phyloP scores from a whole-genome alignment of 2,329 filamentous ascomycete genomes.

The Diaporthe sp. region DNA sequence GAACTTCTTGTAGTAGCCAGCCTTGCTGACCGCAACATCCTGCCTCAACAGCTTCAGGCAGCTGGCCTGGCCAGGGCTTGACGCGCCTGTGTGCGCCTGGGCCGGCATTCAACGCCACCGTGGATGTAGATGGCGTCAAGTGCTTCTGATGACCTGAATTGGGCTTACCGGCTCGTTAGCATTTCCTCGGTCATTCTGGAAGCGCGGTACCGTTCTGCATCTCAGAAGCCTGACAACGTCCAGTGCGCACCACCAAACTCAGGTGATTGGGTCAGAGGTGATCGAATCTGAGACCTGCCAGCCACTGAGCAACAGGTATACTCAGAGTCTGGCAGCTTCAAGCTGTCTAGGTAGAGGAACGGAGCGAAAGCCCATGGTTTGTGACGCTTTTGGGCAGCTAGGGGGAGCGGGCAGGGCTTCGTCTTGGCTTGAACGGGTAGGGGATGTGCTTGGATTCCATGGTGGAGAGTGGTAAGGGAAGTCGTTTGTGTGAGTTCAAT shows the following conservation, averaged over 20 bases:
- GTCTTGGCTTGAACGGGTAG: too few relatives aligned
- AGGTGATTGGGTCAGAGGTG: background rate
- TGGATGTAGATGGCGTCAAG: too few relatives aligned
- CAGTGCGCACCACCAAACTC: background rate
- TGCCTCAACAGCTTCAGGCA: background rate
- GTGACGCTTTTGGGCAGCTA: too few relatives aligned
- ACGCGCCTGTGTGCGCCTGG: background rate
- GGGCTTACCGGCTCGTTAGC: background rate
- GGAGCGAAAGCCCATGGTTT: background rate
- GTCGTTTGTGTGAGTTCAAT: too few relatives aligned
- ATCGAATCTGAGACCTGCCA: background rate
- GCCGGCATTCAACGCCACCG: background rate
- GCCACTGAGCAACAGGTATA: background rate
- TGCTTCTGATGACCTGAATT: too few relatives aligned
- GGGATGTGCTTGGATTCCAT: background rate
- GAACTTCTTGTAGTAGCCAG: constrained; percentile 95
- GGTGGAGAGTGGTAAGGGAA: background rate
- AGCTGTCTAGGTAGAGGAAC: background rate
- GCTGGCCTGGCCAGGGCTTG: background rate
- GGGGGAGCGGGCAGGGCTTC: fast-evolving
- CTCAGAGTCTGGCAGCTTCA: background rate
- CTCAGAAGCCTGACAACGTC: background rate
- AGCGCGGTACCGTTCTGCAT: background rate
- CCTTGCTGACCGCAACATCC: constrained; percentile 86
- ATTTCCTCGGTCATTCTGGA: background rate